These are phyloP conservation scores for Exophiala xenobiotica DNA, from an alignment of 2,329 filamentous ascomycete genomes.

Conservation along the genomic window DNA sequence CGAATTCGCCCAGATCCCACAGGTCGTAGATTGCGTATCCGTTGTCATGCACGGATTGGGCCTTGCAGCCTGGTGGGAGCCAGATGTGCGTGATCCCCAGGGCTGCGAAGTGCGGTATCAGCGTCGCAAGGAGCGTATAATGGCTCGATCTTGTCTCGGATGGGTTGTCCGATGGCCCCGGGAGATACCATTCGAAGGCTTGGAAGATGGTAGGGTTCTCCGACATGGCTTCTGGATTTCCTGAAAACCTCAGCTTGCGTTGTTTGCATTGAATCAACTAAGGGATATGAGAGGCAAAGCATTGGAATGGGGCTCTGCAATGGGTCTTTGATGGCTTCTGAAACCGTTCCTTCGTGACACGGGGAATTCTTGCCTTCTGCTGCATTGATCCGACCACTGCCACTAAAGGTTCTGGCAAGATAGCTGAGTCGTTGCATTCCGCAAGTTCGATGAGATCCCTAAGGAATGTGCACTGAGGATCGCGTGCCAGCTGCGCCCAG, in stretches of 20 bases:
- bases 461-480: too few species aligned
- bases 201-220: constrained; percentile 64
- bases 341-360: neutral
- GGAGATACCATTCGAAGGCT: constrained; percentile 71
- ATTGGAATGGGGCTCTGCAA: too few species aligned
- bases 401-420: neutral
- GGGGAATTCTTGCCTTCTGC: neutral
- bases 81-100: constrained; percentile 64
- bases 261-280: too few species aligned
- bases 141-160: constrained; percentile 52
- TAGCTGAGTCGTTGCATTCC: neutral
- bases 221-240: neutral
- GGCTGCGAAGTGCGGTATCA: constrained; percentile 55
- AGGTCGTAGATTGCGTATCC: constrained; percentile 71
- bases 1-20: constrained; percentile 70
- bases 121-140: constrained; percentile 57
- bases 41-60: constrained; percentile 56
- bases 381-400: neutral
- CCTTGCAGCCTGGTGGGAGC: constrained; percentile 72
- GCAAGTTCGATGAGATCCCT: too few species aligned
- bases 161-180: constrained; percentile 45
- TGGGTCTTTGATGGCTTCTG: neutral
- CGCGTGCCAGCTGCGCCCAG: too few species aligned
- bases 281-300: too few species aligned
- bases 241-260: too few species aligned